Conservation (phyloP, 2,329 filamentous ascomycete genomes). For the Ceratocystis alfenasii region DNA sequence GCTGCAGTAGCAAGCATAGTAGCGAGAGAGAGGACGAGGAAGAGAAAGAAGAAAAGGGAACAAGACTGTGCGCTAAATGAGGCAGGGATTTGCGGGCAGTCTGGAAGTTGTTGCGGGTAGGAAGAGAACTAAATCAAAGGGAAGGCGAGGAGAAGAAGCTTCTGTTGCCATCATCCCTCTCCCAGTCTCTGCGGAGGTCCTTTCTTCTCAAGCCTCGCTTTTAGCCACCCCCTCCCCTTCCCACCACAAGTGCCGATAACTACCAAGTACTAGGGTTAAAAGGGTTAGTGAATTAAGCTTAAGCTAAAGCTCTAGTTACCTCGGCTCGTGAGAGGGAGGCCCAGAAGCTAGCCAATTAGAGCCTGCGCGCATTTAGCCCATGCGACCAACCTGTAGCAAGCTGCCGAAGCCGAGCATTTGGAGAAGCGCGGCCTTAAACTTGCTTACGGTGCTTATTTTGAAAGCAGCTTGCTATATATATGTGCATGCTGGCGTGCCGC, state of each 20-base stretch:
- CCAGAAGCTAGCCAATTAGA: neutral
- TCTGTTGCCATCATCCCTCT: too few relatives aligned
- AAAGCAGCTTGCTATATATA: neutral
- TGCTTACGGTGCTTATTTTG: neutral
- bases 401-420: conserved; percentile 3
- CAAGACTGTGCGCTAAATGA: neutral
- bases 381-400: neutral
- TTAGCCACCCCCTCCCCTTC: neutral
- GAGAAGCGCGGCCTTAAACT: neutral
- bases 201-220: neutral
- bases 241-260: neutral
- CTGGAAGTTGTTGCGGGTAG: neutral
- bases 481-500: neutral
- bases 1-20: conserved; percentile 30
- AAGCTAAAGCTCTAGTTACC: neutral
- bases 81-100: neutral
- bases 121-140: neutral
- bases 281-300: neutral
- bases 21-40: neutral
- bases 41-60: neutral
- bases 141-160: too few relatives aligned
- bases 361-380: neutral
- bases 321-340: neutral
- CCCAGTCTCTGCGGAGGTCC: neutral
- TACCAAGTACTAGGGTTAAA: neutral